A percentile compares a stretch with the other conserved stretches of the same genome.
These are phyloP conservation scores for Medicago truncatula DNA, from an alignment of 306 rosid genomes.

Conservation along the genomic window MtrunA17r5.0-ANR NC_053049.1:35405501-35406000, in stretches of 20 bases:
- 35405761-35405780: slow-evolving; percentile 67
- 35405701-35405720: not conserved
- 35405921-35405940: not conserved
- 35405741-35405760: slow-evolving; percentile 41
- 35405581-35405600: no score
- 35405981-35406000: slow-evolving; percentile 71
- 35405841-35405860: not conserved
- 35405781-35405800: slow-evolving; percentile 72
- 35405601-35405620: no score
- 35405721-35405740: not conserved
- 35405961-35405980: slow-evolving; percentile 14
- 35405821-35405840: slow-evolving; percentile 45
- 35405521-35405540: no score
- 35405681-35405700: not conserved
- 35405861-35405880: no score
- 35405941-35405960: not conserved
- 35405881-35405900: no score
- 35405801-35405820: slow-evolving; percentile 65
- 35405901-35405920: slow-evolving; percentile 3
- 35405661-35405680: no score
- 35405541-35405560: no score
- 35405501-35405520: no score
- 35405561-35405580: no score
- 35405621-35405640: not conserved
- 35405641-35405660: not conserved